Evolutionary conservation across 768 basidiomycete genomes (phyloP).

Genomic region (Hypholoma sublateritium): DNA sequence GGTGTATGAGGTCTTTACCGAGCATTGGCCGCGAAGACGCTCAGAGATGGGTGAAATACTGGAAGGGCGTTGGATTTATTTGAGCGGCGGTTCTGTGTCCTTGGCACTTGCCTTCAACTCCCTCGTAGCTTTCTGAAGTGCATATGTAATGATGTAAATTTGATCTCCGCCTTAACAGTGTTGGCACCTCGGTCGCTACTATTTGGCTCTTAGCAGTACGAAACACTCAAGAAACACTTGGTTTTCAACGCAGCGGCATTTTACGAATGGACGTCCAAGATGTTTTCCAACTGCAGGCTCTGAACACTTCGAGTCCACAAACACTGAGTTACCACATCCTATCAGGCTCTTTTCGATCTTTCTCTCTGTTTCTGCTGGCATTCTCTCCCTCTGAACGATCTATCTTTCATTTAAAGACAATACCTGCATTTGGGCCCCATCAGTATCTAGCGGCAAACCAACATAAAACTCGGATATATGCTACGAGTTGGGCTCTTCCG

Average conservation of each 20-base stretch:
- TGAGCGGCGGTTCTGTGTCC: neutral
- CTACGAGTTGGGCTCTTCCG: slow-evolving; percentile 52
- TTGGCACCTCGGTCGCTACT: too few species aligned
- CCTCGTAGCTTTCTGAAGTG: too few species aligned
- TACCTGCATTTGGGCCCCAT: slow-evolving; percentile 49
- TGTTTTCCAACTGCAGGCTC: neutral
- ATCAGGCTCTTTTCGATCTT: slow-evolving; percentile 50
- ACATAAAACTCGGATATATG: slow-evolving; percentile 37
- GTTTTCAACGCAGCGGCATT: too few species aligned
- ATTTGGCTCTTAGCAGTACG: too few species aligned
- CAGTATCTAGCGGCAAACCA: slow-evolving; percentile 46
- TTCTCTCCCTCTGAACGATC: slow-evolving; percentile 42
- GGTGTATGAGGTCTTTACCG: slow-evolving; percentile 16
- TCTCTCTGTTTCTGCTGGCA: slow-evolving; percentile 49
- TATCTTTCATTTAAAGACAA: slow-evolving; percentile 38
- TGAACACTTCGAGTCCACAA: neutral
- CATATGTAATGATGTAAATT: too few species aligned
- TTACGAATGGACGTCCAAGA: slow-evolving; percentile 13
- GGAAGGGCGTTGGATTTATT: neutral
- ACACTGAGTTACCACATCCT: slow-evolving; percentile 32
- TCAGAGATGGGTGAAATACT: slow-evolving; percentile 1
- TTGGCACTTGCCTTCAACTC: too few species aligned
- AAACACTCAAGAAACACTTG: too few species aligned
- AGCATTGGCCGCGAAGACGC: neutral
- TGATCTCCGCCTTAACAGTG: too few species aligned